Evolutionary conservation across 2,329 filamentous ascomycete genomes (phyloP), one percentile per base, ranked within the genome.

Genomic region (Calonectria pteridis): DNA sequence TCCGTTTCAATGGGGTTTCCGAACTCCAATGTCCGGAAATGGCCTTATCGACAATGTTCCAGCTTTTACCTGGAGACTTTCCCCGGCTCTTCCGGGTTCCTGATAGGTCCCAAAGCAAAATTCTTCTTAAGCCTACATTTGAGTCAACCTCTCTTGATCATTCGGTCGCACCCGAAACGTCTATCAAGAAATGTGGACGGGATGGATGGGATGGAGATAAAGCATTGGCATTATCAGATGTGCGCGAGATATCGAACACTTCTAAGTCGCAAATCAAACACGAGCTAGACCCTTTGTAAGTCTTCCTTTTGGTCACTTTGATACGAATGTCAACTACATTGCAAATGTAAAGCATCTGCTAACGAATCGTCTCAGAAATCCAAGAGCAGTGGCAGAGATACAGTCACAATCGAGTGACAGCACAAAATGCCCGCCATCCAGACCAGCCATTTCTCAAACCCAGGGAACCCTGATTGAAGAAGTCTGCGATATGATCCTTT

Each of bases 21-120:
- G 40, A 20, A 43, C 18, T 10, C 40, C 18, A 2, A 43, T n/a
- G 6, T 6, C 10, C 40, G 16, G 18, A 43, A 1, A 18, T 20
- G 2, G 10, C n/a, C n/a, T 10, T 43, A 9, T 43, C 40, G 6
- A 43, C 18, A 7, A 18, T 43, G 40, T 43, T 43, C n/a, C 40
- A n/a, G 4, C 40, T 7, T 9, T 20, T n/a, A 43, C 7, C 6
- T 1, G 18, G 16, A 20, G 37, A 3, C 40, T 43, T 43, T 43
- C 40, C 40, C 6, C 18, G 40, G n/a, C 20, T n/a, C 40, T 43
- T 43, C 16, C 40, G 40, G 18, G 40, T 43, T 43, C 40, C 40
- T 18, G 0, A 20, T n/a, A 5, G 2, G 3, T 9, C 18, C n/a
- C 40, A 9, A 10, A 7, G 10, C 2, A 43, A 3, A 6, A n/a